Evolutionary conservation across 768 basidiomycete species (phyloP), one percentile per base, ranked within the genome.

Genomic region (Tulasnella sp.): DNA sequence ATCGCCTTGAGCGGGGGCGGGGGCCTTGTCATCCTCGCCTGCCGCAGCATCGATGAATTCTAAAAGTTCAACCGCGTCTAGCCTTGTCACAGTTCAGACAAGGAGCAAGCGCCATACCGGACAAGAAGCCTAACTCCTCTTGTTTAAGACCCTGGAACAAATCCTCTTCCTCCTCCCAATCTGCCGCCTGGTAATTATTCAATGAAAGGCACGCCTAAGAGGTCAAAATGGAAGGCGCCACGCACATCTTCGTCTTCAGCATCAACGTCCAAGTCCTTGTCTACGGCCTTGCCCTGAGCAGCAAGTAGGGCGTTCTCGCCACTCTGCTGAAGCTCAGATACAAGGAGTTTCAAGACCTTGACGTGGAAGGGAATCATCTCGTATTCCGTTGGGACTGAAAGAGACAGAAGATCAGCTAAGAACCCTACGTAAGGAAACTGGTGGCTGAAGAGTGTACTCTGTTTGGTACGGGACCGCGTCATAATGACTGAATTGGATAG

Each of bases 81-180:
- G 55, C 13, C 0, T 20, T 71, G 61, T 44, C 40, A 26, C 44
- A 29, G 39, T 71, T 46, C 73, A 20, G 23, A 42, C 5, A n/a
- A 16, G 57, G 48, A 75, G 67, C 29, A 39, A 32, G 26, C 10
- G 23, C 69, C 84, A 69, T 77, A 86, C 85, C 84, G 6, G 95
- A 95, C 48, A 98, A 85, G 86, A 91, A 94, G 32, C 91, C 90
- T 80, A 93, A 90, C 81, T 94, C 92, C n/a, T 93, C 92, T 73
- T 90, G 86, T 81, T 90, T 92, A 81, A 88, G 84, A 10, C 86
- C 85, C 81, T 89, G 88, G 72, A 89, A 85, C 44, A 88, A 83
- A 71, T 88, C 89, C 77, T 93, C 95, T 82, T 96, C 95, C 81
- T 98, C 96, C 13, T 90, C 88, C 97, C 97, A 99, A n/a, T 94